phyloP scores from a whole-genome alignment of 352 stramenopile genomes.

The Halophytophthora polymorphica region DNA sequence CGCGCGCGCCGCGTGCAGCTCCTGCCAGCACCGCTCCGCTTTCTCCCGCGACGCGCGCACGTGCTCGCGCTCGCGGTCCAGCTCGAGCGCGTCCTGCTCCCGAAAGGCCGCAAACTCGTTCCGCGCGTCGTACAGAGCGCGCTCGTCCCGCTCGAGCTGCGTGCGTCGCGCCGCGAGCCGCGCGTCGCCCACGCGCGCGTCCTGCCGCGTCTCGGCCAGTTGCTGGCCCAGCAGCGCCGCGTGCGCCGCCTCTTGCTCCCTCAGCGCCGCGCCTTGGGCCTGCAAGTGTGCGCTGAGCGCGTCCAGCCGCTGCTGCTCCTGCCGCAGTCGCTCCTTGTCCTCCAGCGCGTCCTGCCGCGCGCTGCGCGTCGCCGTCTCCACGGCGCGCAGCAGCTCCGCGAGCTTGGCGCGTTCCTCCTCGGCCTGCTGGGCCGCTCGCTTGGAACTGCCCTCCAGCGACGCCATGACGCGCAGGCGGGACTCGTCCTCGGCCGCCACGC shows the following conservation, averaged over 20 bases:
- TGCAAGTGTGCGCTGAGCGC: slow-evolving; percentile 63
- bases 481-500: slow-evolving; percentile 39
- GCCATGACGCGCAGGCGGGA: slow-evolving; percentile 60
- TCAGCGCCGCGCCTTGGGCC: slow-evolving; percentile 47
- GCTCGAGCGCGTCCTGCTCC: slow-evolving; percentile 40
- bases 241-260: slow-evolving; percentile 49
- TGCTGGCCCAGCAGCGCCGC: slow-evolving; percentile 39
- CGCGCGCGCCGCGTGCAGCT: slow-evolving; percentile 34
- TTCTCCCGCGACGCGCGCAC: slow-evolving; percentile 27
- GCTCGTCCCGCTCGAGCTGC: slow-evolving; percentile 43
- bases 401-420: slow-evolving; percentile 67
- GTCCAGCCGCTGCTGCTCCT: slow-evolving; percentile 66
- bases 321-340: slow-evolving; percentile 67
- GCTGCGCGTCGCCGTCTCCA: slow-evolving; percentile 53
- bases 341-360: slow-evolving; percentile 60
- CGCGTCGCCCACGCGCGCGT: slow-evolving; percentile 43
- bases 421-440: slow-evolving; percentile 42
- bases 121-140: slow-evolving; percentile 44
- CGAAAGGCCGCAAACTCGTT: slow-evolving; percentile 48
- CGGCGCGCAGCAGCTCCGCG: slow-evolving; percentile 34
- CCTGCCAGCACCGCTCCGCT: slow-evolving; percentile 32
- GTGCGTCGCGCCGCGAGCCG: slow-evolving; percentile 33
- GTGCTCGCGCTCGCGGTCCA: slow-evolving; percentile 25
- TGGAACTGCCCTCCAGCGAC: slow-evolving; percentile 56
- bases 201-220: slow-evolving; percentile 35